These are phyloP conservation scores for Pseudopyrenochaeta lycopersici DNA, from an alignment of 2,329 filamentous ascomycete genomes.

Conservation along the genomic window DNA sequence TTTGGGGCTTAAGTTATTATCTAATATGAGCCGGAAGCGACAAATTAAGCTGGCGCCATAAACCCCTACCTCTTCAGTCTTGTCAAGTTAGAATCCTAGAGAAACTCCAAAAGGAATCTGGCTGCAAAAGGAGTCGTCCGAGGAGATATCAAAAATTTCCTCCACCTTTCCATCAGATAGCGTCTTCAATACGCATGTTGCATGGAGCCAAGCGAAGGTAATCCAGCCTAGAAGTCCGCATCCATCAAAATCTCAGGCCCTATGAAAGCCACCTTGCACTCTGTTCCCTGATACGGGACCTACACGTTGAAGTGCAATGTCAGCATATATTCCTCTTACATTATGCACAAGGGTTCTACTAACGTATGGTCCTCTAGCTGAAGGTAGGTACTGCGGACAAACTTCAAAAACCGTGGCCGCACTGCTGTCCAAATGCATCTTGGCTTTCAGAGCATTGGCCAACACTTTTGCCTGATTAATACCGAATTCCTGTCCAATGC, in stretches of 20 bases:
- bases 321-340: neutral
- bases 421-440: slow-evolving; percentile 19
- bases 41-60: too few relatives aligned
- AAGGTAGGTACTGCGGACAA: slow-evolving; percentile 23
- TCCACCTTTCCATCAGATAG: neutral
- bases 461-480: slow-evolving; percentile 46
- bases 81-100: too few relatives aligned
- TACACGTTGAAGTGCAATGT: neutral
- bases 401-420: slow-evolving; percentile 8
- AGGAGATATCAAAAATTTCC: neutral
- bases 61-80: too few relatives aligned
- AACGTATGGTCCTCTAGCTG: slow-evolving; percentile 9
- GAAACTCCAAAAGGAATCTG: too few relatives aligned
- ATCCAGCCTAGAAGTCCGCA: neutral
- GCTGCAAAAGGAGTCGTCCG: too few relatives aligned
- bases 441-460: slow-evolving; percentile 29
- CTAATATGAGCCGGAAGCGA: too few relatives aligned
- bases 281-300: neutral
- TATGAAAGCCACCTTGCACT: slow-evolving; percentile 6
- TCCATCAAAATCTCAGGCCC: slow-evolving; percentile 2
- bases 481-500: slow-evolving; percentile 64
- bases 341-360: neutral
- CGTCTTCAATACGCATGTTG: neutral
- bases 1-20: too few relatives aligned
- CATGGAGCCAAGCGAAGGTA: neutral